Evolutionary conservation across 345 rosid species (phyloP).

Genomic region (Linum usitatissimum): DNA sequence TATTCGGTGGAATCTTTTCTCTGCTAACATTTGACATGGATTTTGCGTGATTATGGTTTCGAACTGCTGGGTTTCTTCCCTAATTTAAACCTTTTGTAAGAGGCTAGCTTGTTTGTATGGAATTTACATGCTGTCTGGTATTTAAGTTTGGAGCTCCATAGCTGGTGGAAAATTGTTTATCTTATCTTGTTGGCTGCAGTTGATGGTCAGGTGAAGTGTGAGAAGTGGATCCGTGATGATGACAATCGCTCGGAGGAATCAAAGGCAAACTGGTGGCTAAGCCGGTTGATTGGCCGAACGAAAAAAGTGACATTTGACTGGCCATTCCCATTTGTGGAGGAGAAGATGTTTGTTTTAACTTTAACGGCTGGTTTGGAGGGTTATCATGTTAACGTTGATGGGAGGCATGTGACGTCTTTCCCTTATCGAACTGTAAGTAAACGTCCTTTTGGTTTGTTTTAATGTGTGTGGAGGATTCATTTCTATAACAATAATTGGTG

Average conservation of each 20-base stretch:
- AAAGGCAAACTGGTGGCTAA: constrained; percentile 86
- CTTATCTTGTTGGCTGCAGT: constrained; percentile 35
- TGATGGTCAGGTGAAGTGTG: constrained; percentile 82
- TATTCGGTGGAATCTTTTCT: background rate
- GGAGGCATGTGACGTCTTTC: constrained; percentile 83
- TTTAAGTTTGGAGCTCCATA: background rate
- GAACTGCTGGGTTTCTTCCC: background rate
- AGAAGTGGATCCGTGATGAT: constrained; percentile 89
- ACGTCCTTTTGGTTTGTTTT: background rate
- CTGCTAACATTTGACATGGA: background rate
- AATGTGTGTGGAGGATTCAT: constrained; percentile 7
- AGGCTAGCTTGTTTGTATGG: background rate
- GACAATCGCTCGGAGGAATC: constrained; percentile 49
- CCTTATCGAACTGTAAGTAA: constrained; percentile 85
- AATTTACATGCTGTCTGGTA: background rate
- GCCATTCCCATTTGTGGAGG: constrained; percentile 83
- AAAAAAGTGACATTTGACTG: constrained; percentile 65
- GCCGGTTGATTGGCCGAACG: constrained; percentile 55
- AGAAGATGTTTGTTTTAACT: constrained; percentile 73
- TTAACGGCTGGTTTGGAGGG: constrained; percentile 92
- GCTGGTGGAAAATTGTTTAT: background rate
- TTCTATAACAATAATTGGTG: constrained; percentile 15
- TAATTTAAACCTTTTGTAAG: background rate
- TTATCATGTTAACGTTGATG: constrained; percentile 75
- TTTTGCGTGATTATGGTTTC: background rate